Conservation (phyloP, 108 stramenopile species). For the Pseudonitzschia pungens region DNA sequence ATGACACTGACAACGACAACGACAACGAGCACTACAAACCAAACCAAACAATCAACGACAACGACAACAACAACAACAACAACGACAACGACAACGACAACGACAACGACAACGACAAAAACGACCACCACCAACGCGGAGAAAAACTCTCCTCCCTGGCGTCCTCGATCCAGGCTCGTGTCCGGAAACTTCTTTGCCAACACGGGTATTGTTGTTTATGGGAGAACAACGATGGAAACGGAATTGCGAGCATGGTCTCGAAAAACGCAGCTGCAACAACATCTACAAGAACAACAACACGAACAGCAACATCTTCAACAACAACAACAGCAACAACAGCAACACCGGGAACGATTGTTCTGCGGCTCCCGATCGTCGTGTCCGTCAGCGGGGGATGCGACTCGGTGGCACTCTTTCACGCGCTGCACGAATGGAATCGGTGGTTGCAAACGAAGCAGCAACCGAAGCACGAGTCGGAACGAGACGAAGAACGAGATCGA, state of each 20-base stretch:
- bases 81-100: not conserved
- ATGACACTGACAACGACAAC: not conserved
- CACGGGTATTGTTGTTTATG: not conserved
- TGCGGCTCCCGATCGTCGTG: not conserved
- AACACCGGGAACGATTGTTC: not conserved
- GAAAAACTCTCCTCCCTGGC: not conserved
- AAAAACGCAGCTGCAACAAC: too few species aligned
- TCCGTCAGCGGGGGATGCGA: conserved; percentile 88
- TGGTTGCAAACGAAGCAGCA: too few species aligned
- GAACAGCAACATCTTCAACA: not conserved
- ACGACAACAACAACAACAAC: not conserved
- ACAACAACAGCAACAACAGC: not conserved
- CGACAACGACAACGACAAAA: not conserved
- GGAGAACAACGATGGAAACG: too few species aligned
- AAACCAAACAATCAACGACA: too few species aligned
- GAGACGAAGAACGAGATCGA: too few species aligned
- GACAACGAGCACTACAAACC: too few species aligned
- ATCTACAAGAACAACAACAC: not conserved
- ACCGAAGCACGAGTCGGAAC: too few species aligned
- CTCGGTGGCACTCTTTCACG: conserved; percentile 82
- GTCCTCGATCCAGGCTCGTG: not conserved
- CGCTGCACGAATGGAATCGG: conserved; percentile 46
- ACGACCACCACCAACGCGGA: too few species aligned
- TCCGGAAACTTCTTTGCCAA: not conserved
- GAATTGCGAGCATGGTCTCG: too few species aligned